Base-by-base conservation (phyloP, 2,329 filamentous ascomycete species). In the Clarireedia paspali region DNA sequence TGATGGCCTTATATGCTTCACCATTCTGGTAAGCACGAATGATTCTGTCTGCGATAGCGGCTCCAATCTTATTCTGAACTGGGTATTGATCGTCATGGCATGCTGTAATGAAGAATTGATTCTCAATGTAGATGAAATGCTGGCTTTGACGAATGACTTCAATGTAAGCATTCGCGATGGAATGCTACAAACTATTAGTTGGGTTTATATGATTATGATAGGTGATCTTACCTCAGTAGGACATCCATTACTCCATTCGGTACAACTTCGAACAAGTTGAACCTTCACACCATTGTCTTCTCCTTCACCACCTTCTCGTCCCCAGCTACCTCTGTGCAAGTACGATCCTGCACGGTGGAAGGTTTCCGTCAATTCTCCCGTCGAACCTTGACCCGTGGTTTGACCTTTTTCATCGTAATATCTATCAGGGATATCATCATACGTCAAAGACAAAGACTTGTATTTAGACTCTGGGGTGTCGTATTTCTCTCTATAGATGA, bases 51-150 rank as follows among this genome's bases (percentile, higher is more conserved):
- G 90, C 89, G 50, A 95, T 87, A 27, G 87, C 87, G 5, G 82
- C 83, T 47, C 89, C 89, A 58, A 95, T 86, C 69, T 85, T 83
- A 72, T 95, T 94, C 65, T 78, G 79, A 47, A 95, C 82, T 0
- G 89, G 87, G 59, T 78, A 78, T 68, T 91, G 88, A 56, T 83
- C 73, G 53, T 87, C 78, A 48, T 76, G 77, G 1, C 88, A 91
- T 2, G 88, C 87, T 0, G 89, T 94, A 71, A 94, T 94, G 76
- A 94, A 94, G 74, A 94, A 94, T 76, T 89, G 64, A 65, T 91
- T 91, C 69, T 91, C 87, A 38, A 91, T 90, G 70, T 91, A 91
- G 57, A 91, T 72, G 66, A 87, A 91, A 67, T 90, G 83, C 66
- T 83, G 74, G 17, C 85, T 85, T 49, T 83, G 82, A 39, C 73